These are phyloP conservation scores for Jasminum sambac DNA, from an alignment of 257 asterid species.

Conservation along the genomic window DNA sequence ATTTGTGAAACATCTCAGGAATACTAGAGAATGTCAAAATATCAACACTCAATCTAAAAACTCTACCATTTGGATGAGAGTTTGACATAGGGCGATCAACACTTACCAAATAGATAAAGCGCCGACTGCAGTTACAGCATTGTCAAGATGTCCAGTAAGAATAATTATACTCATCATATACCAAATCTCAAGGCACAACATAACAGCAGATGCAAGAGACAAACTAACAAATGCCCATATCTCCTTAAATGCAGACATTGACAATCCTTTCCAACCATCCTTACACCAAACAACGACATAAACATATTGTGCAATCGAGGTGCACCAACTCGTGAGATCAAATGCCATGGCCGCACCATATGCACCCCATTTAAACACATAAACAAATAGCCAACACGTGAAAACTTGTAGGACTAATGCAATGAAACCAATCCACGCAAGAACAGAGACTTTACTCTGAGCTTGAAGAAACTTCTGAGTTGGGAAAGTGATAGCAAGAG, in stretches of 20 bases:
- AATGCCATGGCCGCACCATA: slow-evolving; percentile 64
- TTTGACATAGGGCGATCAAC: neutral
- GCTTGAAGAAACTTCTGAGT: slow-evolving; percentile 79
- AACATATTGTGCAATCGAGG: slow-evolving; percentile 51
- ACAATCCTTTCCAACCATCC: slow-evolving; percentile 88
- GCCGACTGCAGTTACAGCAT: slow-evolving; percentile 75
- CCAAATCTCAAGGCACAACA: slow-evolving; percentile 90
- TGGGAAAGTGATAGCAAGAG: slow-evolving; percentile 61
- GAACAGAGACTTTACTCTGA: slow-evolving; percentile 70
- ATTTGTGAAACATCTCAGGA: neutral
- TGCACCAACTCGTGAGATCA: slow-evolving; percentile 55
- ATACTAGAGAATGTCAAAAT: neutral
- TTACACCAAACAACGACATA: slow-evolving; percentile 78
- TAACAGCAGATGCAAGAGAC: slow-evolving; percentile 80
- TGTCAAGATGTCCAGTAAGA: slow-evolving; percentile 67
- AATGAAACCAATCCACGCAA: slow-evolving; percentile 56
- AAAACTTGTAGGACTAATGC: slow-evolving; percentile 42
- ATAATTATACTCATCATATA: slow-evolving; percentile 77
- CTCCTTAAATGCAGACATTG: slow-evolving; percentile 58
- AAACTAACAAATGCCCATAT: slow-evolving; percentile 82
- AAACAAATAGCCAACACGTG: slow-evolving; percentile 61
- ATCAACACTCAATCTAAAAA: neutral
- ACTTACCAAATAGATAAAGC: slow-evolving; percentile 82
- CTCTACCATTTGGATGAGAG: neutral
- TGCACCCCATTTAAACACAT: slow-evolving; percentile 54